A percentile compares a stretch with the other conserved stretches of the same genome.
These are phyloP conservation scores for Cardamine occulta DNA, from an alignment of 345 rosid genomes.

Conservation along the genomic window DNA sequence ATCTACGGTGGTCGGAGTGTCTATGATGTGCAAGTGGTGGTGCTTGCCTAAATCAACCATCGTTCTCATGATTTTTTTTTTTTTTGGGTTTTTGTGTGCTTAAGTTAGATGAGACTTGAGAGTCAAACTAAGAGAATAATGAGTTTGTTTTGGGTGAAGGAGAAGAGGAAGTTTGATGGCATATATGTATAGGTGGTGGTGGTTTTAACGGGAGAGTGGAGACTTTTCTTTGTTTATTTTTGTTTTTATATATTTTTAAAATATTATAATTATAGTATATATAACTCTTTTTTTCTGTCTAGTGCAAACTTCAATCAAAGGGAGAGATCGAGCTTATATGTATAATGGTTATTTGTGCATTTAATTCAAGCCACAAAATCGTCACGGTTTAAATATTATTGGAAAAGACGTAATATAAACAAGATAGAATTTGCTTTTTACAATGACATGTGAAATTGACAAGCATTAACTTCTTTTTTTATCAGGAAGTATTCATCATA, in stretches of 20 bases:
- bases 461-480: not conserved
- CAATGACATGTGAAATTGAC: not conserved
- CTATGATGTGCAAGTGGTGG: conserved; percentile 49
- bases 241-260: not conserved
- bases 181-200: conserved; percentile 47
- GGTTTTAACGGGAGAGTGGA: conserved; percentile 29
- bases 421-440: not conserved
- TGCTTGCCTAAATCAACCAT: conserved; percentile 67
- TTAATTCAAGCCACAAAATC: conserved; percentile 24
- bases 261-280: not conserved
- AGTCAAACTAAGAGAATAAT: conserved; percentile 15
- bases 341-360: conserved; percentile 25
- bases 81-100: not conserved
- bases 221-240: conserved; percentile 25
- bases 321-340: conserved; percentile 7
- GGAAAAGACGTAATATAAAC: not conserved
- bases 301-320: conserved; percentile 20
- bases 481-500: not conserved
- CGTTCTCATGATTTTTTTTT: conserved; percentile 54
- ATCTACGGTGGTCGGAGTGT: conserved; percentile 68
- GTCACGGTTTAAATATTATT: conserved; percentile 22
- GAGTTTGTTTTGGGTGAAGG: conserved; percentile 27
- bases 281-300: conserved; percentile 9
- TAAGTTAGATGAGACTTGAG: conserved; percentile 12
- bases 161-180: conserved; percentile 19